Base-by-base conservation (phyloP, 352 stramenopile genomes). In the Globisporangium recalcitrans region DNA sequence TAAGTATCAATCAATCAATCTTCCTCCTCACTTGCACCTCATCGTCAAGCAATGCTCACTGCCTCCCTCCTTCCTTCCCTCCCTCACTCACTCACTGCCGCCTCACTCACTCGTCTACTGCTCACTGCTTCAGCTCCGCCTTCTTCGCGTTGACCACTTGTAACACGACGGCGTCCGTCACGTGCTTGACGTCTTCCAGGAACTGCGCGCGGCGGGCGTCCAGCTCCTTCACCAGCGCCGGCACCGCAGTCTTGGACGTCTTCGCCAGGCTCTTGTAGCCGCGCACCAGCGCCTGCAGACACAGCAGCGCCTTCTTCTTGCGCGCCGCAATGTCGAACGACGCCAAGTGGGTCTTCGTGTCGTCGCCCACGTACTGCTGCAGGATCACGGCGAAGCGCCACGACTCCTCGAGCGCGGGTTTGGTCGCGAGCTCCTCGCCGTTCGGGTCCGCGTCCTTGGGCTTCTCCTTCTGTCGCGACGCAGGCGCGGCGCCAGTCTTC, bases 311-410 rank as follows among this genome's bases (percentile, higher is more conserved):
- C 69, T 91, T 90, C 52, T 90, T 60, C 70, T 90, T 90, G 49
- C 82, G 82, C 24, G 81, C 51, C 40, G 85, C 85, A 24, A 92
- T 78, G 69, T 93, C 85, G 61, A 91, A 93, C 27, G 85, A 75
- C 61, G 73, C 80, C 22, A 92, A 3, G 53, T 94, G 82, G 51
- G 83, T 92, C 64, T 84, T 70, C 14, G 88, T 62, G 29, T 90
- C 79, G 52, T 76, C 58, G 24, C 70, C 59, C 1, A 75, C 77
- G 60, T 90, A 82, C 34, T 84, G 58, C 68, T 92, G 83, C 44
- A 94, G 64, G 52, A 90, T 87, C 3, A 68, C 64, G 34, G 88
- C 84, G 46, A 92, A 90, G 29, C 82, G 77, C 84, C 86, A 95
- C 7, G 84, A 79, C 62, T 95, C 84, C 2, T 87, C 80, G 3